Conservation (phyloP, 2,329 filamentous ascomycete species). For the Cladosporium velox region DNA sequence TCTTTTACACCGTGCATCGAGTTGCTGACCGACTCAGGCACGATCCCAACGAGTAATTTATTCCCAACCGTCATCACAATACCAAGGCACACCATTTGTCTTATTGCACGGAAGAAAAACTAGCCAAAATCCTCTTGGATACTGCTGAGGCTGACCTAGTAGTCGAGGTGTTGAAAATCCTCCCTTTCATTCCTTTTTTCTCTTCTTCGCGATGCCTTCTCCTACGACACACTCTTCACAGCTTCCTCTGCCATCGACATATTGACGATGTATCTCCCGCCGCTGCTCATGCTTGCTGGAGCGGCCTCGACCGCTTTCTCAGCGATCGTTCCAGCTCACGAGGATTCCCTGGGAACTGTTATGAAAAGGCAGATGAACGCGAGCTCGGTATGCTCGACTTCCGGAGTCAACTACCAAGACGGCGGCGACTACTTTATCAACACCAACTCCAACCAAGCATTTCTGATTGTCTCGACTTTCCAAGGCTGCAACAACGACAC, state of each 20-base stretch:
- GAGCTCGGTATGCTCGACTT: slow-evolving; percentile 22
- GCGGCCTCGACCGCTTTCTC: not conserved
- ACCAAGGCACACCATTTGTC: not conserved
- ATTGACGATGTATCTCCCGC: not conserved
- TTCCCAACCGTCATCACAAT: not conserved
- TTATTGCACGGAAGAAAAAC: not conserved
- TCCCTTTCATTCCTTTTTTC: not conserved
- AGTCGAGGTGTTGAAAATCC: not conserved
- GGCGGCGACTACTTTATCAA: slow-evolving; percentile 51
- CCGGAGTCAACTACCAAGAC: slow-evolving; percentile 46
- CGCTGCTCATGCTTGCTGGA: not conserved
- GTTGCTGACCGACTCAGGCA: not conserved
- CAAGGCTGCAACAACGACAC: slow-evolving; percentile 45
- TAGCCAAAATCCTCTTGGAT: not conserved
- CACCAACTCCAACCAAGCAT: slow-evolving; percentile 42
- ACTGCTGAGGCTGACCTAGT: not conserved
- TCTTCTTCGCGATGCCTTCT: not conserved
- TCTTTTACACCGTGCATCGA: not conserved
- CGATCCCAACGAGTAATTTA: not conserved
- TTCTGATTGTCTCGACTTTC: slow-evolving; percentile 48
- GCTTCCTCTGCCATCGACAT: not conserved
- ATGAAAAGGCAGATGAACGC: slow-evolving; percentile 11
- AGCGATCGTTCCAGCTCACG: not conserved
- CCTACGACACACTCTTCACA: not conserved
- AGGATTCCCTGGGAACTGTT: not conserved